phyloP scores from a whole-genome alignment of 2,329 filamentous ascomycete genomes.

The Aspergillus sp. region DNA sequence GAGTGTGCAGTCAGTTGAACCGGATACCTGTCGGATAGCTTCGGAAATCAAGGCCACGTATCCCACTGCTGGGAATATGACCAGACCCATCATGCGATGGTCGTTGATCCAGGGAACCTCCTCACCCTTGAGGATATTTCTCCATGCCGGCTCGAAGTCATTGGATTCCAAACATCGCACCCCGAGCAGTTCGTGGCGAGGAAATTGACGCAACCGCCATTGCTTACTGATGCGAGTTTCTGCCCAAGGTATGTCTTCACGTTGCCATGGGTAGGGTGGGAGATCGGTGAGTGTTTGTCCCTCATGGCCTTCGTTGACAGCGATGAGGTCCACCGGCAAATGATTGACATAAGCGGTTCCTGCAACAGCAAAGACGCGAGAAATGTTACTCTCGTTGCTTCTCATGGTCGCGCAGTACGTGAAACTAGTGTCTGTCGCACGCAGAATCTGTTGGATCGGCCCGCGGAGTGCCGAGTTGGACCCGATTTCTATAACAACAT shows the following conservation, averaged over 20 bases:
- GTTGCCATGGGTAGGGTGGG: conserved; percentile 46
- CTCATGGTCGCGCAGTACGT: conserved; percentile 1
- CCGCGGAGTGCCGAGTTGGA: conserved; percentile 7
- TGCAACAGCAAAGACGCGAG: neutral
- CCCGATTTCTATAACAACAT: conserved; percentile 9
- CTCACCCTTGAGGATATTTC: conserved; percentile 40
- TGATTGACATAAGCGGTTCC: neutral
- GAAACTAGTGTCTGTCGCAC: neutral
- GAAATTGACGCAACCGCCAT: conserved; percentile 23
- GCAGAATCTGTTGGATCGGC: conserved; percentile 5
- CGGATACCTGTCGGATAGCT: conserved; percentile 9
- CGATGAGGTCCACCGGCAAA: conserved; percentile 1
- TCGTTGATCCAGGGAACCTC: conserved; percentile 13
- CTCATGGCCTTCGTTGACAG: neutral
- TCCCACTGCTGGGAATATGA: conserved; percentile 8
- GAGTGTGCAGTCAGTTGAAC: neutral
- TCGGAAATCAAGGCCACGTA: conserved; percentile 12
- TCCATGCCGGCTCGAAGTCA: conserved; percentile 41
- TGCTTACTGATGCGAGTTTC: conserved; percentile 28
- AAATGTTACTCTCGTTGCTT: neutral
- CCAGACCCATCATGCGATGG: conserved; percentile 6
- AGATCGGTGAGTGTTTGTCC: conserved; percentile 22
- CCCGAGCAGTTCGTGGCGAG: conserved; percentile 27
- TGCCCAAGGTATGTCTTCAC: conserved; percentile 39
- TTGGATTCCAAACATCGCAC: conserved; percentile 13